Evolutionary conservation across 2,329 filamentous ascomycete genomes (phyloP).

Genomic region (Botrytis tulipae): DNA sequence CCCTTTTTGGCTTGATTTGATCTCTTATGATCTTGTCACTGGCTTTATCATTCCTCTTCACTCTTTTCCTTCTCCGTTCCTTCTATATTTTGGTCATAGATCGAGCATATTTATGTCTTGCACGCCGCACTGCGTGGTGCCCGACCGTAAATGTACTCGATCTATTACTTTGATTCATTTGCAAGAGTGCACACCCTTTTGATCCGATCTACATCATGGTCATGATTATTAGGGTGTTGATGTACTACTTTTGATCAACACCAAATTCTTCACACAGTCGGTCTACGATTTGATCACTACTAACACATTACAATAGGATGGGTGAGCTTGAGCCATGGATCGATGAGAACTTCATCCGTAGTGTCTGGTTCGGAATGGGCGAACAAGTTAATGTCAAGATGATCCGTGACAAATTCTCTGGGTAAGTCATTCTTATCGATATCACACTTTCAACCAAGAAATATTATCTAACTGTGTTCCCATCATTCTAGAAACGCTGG

Average conservation of each 20-base stretch:
- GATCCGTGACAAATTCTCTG: constrained; percentile 98
- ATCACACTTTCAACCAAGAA: not conserved
- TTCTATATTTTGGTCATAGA: not conserved
- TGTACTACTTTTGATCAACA: not conserved
- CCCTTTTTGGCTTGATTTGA: not conserved
- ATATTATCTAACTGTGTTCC: constrained; percentile 3
- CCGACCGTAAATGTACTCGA: not conserved
- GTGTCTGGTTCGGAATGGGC: constrained; percentile 84
- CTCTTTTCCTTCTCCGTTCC: not conserved
- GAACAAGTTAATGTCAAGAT: constrained; percentile 99
- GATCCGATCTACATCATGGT: not conserved
- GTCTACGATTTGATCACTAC: not conserved
- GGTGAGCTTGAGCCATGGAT: constrained; percentile 99
- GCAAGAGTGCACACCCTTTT: not conserved
- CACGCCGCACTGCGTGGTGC: constrained; percentile 41
- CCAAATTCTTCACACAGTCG: not conserved
- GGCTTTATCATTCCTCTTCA: constrained; percentile 42
- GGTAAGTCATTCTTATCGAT: constrained; percentile 55
- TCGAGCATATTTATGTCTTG: constrained; percentile 41
- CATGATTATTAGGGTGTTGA: not conserved
- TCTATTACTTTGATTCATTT: constrained; percentile 1
- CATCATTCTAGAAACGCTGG: constrained; percentile 74
- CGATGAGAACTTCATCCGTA: constrained; percentile 97
- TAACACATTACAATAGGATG: constrained; percentile 65
- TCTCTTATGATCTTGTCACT: not conserved